Percentiles rank a stretch among this genome's conserved stretches.
These are phyloP conservation scores for Stromatinia cepivora DNA, from an alignment of 2,329 filamentous ascomycete genomes.

Conservation along the genomic window DNA sequence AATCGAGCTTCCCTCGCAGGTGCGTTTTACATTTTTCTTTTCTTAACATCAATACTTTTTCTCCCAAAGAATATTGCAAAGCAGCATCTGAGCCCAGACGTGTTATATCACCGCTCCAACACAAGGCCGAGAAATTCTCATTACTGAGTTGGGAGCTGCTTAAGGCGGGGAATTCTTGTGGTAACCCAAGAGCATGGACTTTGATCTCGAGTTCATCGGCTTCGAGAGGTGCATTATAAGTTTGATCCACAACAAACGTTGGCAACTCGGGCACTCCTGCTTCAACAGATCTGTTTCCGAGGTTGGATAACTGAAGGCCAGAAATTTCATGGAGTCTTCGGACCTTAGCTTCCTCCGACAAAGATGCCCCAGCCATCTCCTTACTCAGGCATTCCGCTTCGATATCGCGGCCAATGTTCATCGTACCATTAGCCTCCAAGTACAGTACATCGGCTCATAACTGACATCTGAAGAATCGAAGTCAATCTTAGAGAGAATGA, in stretches of 20 bases:
- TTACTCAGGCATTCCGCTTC: slow-evolving; percentile 1
- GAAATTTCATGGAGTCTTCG: neutral
- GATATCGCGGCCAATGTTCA: neutral
- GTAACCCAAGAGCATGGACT: neutral
- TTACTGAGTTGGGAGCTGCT: neutral
- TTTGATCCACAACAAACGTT: neutral
- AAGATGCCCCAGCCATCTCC: neutral
- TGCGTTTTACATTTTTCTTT: slow-evolving; percentile 6
- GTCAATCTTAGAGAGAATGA: neutral
- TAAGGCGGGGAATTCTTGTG: neutral
- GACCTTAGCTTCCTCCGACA: neutral
- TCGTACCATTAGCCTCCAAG: slow-evolving; percentile 7
- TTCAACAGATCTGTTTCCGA: no score
- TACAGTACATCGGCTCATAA: slow-evolving; percentile 23
- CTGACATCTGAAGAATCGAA: slow-evolving; percentile 26
- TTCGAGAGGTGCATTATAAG: neutral
- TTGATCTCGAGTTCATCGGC: slow-evolving; percentile 12
- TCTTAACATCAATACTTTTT: neutral
- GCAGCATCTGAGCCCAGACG: slow-evolving; percentile 22
- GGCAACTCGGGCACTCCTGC: neutral
- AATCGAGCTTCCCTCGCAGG: neutral
- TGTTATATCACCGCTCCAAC: slow-evolving; percentile 23
- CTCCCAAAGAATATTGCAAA: neutral
- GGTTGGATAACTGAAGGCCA: neutral
- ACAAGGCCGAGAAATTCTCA: neutral